These are phyloP conservation scores for Hanseniaspora taiwanica DNA, from an alignment of 805 yeast genomes.

Conservation along the genomic window DNA sequence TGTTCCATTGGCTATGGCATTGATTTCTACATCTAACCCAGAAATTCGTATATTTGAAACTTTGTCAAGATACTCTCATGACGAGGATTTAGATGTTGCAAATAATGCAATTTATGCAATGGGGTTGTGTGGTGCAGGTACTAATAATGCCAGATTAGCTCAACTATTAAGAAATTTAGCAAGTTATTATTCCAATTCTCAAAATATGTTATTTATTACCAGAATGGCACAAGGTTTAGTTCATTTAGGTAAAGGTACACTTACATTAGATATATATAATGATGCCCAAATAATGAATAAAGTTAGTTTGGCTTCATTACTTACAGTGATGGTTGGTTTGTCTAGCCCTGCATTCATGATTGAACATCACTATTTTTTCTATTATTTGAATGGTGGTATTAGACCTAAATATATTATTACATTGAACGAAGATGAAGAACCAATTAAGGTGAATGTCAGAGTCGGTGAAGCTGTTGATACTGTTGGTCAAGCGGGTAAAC, in stretches of 20 bases:
- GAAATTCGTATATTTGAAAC: constrained; percentile 97
- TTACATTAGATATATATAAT: constrained; percentile 77
- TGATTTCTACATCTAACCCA: constrained; percentile 85
- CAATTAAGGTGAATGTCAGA: constrained; percentile 88
- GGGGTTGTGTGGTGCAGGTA: constrained; percentile 98
- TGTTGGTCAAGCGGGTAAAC: constrained; percentile 98
- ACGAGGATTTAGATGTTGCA: constrained; percentile 86
- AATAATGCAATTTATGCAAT: constrained; percentile 88
- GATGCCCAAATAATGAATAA: constrained; percentile 81
- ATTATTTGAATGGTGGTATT: constrained; percentile 74
- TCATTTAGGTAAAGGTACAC: constrained; percentile 92
- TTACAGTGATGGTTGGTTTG: constrained; percentile 73
- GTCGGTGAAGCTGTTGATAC: constrained; percentile 99
- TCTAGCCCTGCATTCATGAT: constrained; percentile 80
- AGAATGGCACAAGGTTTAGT: constrained; percentile 91
- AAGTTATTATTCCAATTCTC: constrained; percentile 78
- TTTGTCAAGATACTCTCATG: constrained; percentile 90
- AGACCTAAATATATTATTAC: constrained; percentile 90
- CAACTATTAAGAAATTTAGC: constrained; percentile 92
- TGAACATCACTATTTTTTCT: constrained; percentile 71
- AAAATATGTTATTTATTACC: constrained; percentile 83
- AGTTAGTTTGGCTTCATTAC: constrained; percentile 77
- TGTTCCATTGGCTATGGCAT: constrained; percentile 97
- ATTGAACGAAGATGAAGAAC: constrained; percentile 72
- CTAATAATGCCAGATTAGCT: constrained; percentile 94